Base-by-base conservation (phyloP, 2,329 filamentous ascomycete genomes). In the Aureobasidium zeae region DNA sequence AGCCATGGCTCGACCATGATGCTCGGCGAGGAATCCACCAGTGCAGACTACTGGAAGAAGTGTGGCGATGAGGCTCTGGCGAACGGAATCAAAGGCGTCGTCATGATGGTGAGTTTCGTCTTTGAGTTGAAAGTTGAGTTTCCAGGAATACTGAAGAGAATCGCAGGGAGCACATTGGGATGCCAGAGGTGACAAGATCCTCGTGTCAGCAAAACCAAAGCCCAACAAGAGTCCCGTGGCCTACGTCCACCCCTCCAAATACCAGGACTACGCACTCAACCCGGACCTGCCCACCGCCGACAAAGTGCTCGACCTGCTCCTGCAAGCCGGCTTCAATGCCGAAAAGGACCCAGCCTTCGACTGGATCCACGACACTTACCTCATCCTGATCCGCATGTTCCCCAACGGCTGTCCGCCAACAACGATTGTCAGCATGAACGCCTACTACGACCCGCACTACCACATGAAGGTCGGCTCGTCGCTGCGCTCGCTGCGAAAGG, bases 1-100 rank as follows among this genome's bases (percentile, higher is more conserved):
- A 80, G 77, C 2, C 79, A 83, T 70, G 79, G 79, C 55, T 80
- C 77, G 11, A 82, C 78, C 28, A 81, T 81, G 77, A 83, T 82
- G 79, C 63, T 82, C 11, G 79, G 77, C 25, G 79, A 82, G 54
- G 71, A 79, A 52, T 75, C 72, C 11, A 58, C 64, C 2, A 78
- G 76, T 1, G 77, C 77, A 9, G 66, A 69, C 15, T 82, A 81
- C 61, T 82, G 79, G 79, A 78, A 79, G 56, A 67, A 71, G 49
- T 74, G 72, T 52, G 79, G 79, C 35, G 76, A 81, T 50, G 73
- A 74, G 48, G 78, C 78, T 2, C 67, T 80, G 5, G 69, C 67
- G 5, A 62, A 75, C 47, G 69, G 69, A 11, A 68, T 82, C 57
- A 76, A 80, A 58, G 74, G 76, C 28, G 64, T 82, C 2, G 64